Evolutionary conservation across 2,329 filamentous ascomycete genomes (phyloP), one percentile per base, ranked within the genome.

Genomic region (Cadophora gregata): DNA sequence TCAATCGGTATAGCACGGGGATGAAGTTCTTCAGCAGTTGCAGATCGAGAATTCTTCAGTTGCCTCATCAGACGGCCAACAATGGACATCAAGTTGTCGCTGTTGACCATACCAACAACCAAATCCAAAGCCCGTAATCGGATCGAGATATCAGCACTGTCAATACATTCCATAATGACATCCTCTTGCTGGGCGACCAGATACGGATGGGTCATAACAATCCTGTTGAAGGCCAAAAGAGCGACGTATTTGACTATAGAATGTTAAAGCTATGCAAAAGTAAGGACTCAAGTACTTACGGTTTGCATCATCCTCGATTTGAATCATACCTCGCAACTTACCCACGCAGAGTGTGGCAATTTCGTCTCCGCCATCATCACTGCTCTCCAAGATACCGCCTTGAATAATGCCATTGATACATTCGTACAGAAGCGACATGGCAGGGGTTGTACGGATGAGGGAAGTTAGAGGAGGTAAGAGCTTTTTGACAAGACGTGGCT

Each of bases 361-460:
- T 78, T 97, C 94, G 72, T 98, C 94, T 47, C 92, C 91, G 63
- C 95, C 94, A 62, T 93, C 92, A 70, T 94, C 93, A 31, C 90
- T 88, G 53, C 90, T 92, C 36, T 93, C 92, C 59, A 99, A 82
- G 65, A 99, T 97, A 0, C 96, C 96, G 31, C 96, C 96, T 77
- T 97, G 94, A 67, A 99, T 97, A 69, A 99, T 97, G 27, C 96
- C 96, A 78, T 97, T 97, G 79, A 99, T 97, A 77, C 96, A 99
- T 80, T 99, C 96, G 74, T 99, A 99, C 6, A 98, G 81, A 31
- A 99, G 81, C n/a, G 96, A 98, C 96, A 98, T 98, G 31, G 96
- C 96, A 5, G 92, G 91, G 0, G 96, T 99, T 0, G 94, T 97
- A 73, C 93, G 90, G 70, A 99, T 98, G 58, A 99, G 90, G 72